Base-by-base conservation (phyloP, 495 filamentous ascomycete genomes). In the Aspergillus olivimuriae region DNA sequence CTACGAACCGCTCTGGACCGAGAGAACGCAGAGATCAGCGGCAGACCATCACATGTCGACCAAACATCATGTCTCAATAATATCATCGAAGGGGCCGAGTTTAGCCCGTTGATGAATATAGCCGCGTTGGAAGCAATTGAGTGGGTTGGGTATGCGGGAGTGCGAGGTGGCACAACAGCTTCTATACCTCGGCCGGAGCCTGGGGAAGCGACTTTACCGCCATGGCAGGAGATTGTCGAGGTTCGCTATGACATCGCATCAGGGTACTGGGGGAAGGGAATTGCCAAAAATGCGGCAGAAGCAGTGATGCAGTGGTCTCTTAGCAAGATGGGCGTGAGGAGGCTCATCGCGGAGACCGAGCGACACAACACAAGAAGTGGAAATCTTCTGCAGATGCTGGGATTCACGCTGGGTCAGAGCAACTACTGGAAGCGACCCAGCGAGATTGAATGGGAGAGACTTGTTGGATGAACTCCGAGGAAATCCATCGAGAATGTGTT, bases 391-490 rank as follows among this genome's bases (percentile, higher is more conserved):
- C 39, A 54, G 30, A 59, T 59, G 18, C 39, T 59, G 9, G 56
- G 56, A 0, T 59, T 61, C 39, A 39, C 20, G 3, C 11, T 4
- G 1, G 57, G 58, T 44, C 47, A 17, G 1, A 59, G 56, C 15
- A n/a, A 61, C 21, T 61, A 59, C 46, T 61, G 56, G 56, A 59
- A 61, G 34, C 53, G 59, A 18, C 56, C 51, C 0, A 51, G 44
- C 26, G 51, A 57, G 26, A 17, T 53, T 1, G 53, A 61, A 43
- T 59, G 53, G 56, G 50, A 58, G 34, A n/a, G n/a, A n/a, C n/a
- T n/a, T n/a, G n/a, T n/a, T n/a, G n/a, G n/a, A n/a, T n/a, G n/a
- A n/a, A n/a, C n/a, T n/a, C n/a, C n/a, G n/a, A n/a, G n/a, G n/a
- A n/a, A n/a, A n/a, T n/a, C n/a, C n/a, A n/a, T n/a, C n/a, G n/a